phyloP scores from a whole-genome alignment of 1,284 basidiomycete species.

The Cryptococcus sp. region DNA sequence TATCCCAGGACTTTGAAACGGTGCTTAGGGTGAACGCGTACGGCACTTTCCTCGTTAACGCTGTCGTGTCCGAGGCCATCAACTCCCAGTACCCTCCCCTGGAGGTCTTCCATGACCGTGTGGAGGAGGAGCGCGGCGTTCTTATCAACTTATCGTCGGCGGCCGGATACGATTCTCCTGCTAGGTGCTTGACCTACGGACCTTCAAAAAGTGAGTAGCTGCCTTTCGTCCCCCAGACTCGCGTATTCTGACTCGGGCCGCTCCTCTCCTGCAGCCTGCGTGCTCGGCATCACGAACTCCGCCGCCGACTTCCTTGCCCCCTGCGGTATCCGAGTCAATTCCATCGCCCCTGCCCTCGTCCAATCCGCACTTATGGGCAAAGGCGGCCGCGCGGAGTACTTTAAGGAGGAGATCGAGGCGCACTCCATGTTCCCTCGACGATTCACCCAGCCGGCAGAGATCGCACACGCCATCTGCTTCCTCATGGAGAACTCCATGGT shows the following conservation, averaged over 20 bases:
- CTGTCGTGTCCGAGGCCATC: constrained; percentile 44
- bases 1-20: constrained; percentile 18
- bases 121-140: constrained; percentile 41
- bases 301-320: constrained; percentile 43
- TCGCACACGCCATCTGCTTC: constrained; percentile 21
- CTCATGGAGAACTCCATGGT: constrained; percentile 34
- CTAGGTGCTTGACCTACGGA: constrained; percentile 40
- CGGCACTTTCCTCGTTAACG: constrained; percentile 43
- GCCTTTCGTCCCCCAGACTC: no score
- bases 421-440: constrained; percentile 18
- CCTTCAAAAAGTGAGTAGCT: constrained; percentile 43
- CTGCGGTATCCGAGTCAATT: constrained; percentile 40
- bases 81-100: constrained; percentile 31
- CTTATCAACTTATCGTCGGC: constrained; percentile 46
- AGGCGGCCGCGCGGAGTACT: constrained; percentile 8
- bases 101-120: constrained; percentile 10
- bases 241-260: no score
- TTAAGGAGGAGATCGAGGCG: constrained; percentile 7
- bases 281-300: constrained; percentile 23
- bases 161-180: constrained; percentile 34
- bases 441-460: constrained; percentile 18
- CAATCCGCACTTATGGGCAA: constrained; percentile 22
- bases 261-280: constrained; percentile 4
- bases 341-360: constrained; percentile 40
- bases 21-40: constrained; percentile 39